A percentile compares a stretch with the other conserved stretches of the same genome.
These are phyloP conservation scores for Helicostylum pulchrum DNA, from an alignment of 192 early-diverging fungal species.

Conservation along the genomic window DNA sequence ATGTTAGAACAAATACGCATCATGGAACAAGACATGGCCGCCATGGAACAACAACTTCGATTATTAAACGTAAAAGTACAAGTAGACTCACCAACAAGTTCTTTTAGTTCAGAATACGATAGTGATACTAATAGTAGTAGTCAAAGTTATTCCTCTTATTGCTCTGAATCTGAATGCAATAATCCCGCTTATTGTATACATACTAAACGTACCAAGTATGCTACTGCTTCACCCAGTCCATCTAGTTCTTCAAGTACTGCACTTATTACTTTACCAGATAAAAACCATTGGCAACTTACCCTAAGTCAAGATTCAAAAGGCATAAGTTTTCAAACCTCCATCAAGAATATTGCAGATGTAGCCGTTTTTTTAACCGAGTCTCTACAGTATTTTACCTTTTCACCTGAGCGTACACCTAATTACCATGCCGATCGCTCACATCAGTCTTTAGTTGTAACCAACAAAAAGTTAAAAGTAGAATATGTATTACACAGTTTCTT, in stretches of 20 bases:
- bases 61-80: slow-evolving; percentile 9
- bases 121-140: neutral
- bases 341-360: slow-evolving; percentile 23
- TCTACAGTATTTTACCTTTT: slow-evolving; percentile 10
- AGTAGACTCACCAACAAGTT: neutral
- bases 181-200: neutral
- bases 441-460: slow-evolving; percentile 8
- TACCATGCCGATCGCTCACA: slow-evolving; percentile 11
- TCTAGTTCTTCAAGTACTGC: neutral
- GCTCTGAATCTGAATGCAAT: neutral
- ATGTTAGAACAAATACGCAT: slow-evolving; percentile 12
- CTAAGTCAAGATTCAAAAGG: slow-evolving; percentile 16
- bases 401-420: slow-evolving; percentile 11
- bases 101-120: neutral
- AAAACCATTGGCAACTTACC: slow-evolving; percentile 16
- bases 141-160: neutral
- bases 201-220: neutral
- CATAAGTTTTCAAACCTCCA: slow-evolving; percentile 18
- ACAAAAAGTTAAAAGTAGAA: slow-evolving; percentile 20
- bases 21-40: slow-evolving; percentile 1
- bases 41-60: slow-evolving; percentile 17
- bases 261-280: neutral
- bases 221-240: neutral
- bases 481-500: slow-evolving; percentile 12
- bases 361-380: slow-evolving; percentile 14